These are phyloP conservation scores for Arthroderma uncinatum DNA, from an alignment of 2,329 filamentous ascomycete species.

Conservation along the genomic window DNA sequence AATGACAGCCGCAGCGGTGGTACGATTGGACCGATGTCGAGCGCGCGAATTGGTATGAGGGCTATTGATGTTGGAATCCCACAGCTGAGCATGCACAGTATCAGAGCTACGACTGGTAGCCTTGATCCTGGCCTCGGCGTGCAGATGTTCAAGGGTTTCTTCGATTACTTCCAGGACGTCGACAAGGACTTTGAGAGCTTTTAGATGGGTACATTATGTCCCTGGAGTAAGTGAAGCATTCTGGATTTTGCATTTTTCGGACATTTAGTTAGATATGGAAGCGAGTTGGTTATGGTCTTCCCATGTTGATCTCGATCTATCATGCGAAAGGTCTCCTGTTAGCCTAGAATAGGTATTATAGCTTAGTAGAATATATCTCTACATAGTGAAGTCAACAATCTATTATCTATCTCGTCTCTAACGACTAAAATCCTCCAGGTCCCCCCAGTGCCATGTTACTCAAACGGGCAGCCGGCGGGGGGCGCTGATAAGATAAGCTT, in stretches of 20 bases:
- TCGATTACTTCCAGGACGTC: constrained; percentile 74
- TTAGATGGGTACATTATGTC: constrained; percentile 13
- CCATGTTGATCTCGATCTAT: background rate
- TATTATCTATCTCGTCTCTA: no score
- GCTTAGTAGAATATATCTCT: background rate
- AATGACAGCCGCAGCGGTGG: constrained; percentile 85
- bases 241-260: background rate
- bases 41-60: constrained; percentile 65
- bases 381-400: no score
- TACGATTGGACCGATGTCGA: constrained; percentile 89
- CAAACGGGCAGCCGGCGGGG: background rate
- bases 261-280: background rate
- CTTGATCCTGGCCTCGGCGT: constrained; percentile 81
- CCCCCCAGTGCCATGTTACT: background rate
- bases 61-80: constrained; percentile 81
- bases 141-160: constrained; percentile 77
- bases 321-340: no score
- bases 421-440: no score
- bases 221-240: no score
- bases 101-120: constrained; percentile 76
- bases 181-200: constrained; percentile 59
- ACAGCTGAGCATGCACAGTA: constrained; percentile 88
- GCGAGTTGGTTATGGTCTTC: background rate
- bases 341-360: background rate
- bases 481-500: constrained; percentile 29